Base-by-base conservation (phyloP, 192 early-diverging fungal species). In the Coemansia sp. region DNA sequence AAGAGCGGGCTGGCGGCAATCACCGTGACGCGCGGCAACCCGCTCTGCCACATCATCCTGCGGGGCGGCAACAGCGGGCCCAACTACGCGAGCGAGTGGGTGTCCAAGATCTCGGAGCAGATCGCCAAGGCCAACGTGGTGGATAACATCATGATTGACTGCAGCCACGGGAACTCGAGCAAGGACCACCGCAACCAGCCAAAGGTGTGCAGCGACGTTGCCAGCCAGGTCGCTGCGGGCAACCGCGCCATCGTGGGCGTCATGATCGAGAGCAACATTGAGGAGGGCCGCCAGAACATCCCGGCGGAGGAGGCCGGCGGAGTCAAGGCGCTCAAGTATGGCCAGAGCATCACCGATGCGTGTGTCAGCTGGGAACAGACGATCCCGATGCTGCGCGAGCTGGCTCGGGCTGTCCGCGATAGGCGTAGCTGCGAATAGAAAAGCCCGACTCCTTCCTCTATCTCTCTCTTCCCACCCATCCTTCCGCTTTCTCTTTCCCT, bases 211-310 rank as follows among this genome's bases (percentile, higher is more conserved):
- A 66, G 70, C 19, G 60, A 80, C 53, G 42, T 95, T 19, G 80
- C 85, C 16, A 39, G 65, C 25, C 92, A 96, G 68, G 68, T 96
- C 29, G 77, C 83, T 6, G 77, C 68, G 6, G 87, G 82, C 32
- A 83, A 86, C 57, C 51, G 59, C 20, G 38, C 78, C 13, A 80
- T 83, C 37, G 46, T 89, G 28, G 94, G 94, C 43, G 80, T 97
- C 29, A 97, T 97, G 94, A 89, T 97, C 47, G 94, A 97, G 74
- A 84, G 80, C 39, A 88, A 97, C 64, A 76, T 92, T 44, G 70
- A 81, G 27, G 89, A 90, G 64, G 92, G 92, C 31, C 85, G 82
- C 58, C 94, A 97, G 69, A 82, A 85, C 44, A 79, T 97, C 3
- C 88, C 88, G 6, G 33, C 75, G 19, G 78, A 80, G 53, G 72